Base-by-base conservation (phyloP, 2,329 filamentous ascomycete genomes). In the Plectosphaerella sp. region DNA sequence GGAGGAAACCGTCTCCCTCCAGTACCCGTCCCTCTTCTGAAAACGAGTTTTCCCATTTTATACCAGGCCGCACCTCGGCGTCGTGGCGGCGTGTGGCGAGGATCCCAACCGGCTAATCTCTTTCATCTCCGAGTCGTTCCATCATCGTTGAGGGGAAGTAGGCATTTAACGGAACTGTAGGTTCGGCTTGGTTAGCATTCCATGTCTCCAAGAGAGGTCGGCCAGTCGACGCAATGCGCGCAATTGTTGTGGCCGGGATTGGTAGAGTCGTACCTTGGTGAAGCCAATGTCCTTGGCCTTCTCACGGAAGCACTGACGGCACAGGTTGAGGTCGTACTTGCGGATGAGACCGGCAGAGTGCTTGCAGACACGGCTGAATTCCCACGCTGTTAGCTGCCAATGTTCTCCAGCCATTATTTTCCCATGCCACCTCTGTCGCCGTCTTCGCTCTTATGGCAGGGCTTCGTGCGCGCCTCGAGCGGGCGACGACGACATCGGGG, bases 331-430 rank as follows among this genome's bases (percentile, higher is more conserved):
- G 73, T 94, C 93, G 82, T 99, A 99, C 83, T 99, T 99, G 83
- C 94, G 92, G 86, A 99, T 96, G 67, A 99, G 87, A 95, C 94
- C 94, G 71, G 94, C 93, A 73, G 84, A 87, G 89, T 99, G 93
- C 73, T 91, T 91, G 90, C 81, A 84, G 71, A 84, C 79, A 61
- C 81, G 81, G 81, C 81, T 84, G 62, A 62, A 45, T 59, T 39
- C 18, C 53, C 57, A 58, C 49, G 58, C 54, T 33, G 67, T 70
- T 63, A 71, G 68, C 28, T 33, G 28, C 61, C 41, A 18, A 20
- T 20, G 59, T 46, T 53, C 28, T 54, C 35, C 4, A 22, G 24
- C 37, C 48, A 24, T 41, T 11, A 24, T 50, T 51, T 33, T 50
- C 10, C 36, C 50, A 49, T 33, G 28, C 16, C 41, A 3, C 18